Evolutionary conservation across 2,329 filamentous ascomycete species (phyloP), one percentile per base, ranked within the genome.

Genomic region (Xylaria sp.): DNA sequence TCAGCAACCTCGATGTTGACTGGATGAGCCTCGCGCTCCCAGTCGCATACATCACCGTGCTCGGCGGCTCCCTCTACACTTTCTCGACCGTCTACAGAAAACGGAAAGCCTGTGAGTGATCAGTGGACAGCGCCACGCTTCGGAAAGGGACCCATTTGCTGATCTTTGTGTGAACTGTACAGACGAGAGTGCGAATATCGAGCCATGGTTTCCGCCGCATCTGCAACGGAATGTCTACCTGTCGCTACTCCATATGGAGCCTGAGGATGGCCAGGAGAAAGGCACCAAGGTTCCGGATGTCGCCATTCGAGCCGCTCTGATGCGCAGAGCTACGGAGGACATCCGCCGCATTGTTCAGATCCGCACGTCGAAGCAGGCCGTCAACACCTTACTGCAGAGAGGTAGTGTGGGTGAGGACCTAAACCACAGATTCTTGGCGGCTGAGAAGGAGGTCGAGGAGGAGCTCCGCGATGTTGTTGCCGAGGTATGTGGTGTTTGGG

Each of bases 381-480:
- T 96, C 71, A 88, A 89, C 71, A 83, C 87, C 23, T 78, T 99
- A 66, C 76, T 97, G 68, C 91, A 96, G 76, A 83, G 91, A 64
- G 94, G 94, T 53, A 96, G 91, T 70, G 92, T 99, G 1, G 93
- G 94, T 11, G 94, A 99, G 73, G 94, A 99, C 74, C 76, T 99
- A 67, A 96, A 92, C 89, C 91, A 97, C 79, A 83, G 93, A 46
- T 96, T 97, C 75, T 77, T 87, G 76, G 84, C 91, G 54, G 94
- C 93, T 0, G 94, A 99, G 83, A 92, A 95, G 79, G 94, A 99
- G 77, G 95, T 97, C 80, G 92, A 99, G 77, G 91, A 92, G 67
- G 94, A 99, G 77, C 81, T 99, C 63, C 85, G 91, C 69, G 94
- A 99, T 76, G 93, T 97, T 23, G 92, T 97, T 39, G 84, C 87